Base-by-base conservation (phyloP, 768 basidiomycete genomes). In the Phanerodontia chrysosporium region DNA sequence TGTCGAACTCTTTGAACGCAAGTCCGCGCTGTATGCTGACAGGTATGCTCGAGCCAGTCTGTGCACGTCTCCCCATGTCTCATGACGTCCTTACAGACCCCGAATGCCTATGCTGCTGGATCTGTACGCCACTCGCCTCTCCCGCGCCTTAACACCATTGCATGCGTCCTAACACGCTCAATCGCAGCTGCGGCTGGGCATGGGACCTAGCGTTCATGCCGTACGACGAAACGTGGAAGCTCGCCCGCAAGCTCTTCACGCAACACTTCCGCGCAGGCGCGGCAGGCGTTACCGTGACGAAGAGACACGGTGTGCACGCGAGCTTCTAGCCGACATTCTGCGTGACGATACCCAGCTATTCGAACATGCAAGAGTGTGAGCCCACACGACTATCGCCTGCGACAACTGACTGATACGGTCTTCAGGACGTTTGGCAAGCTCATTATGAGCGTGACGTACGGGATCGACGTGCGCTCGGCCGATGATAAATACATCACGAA, bases 11-110 rank as follows among this genome's bases (percentile, higher is more conserved):
- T 70, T 80, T 36, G 74, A 76, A 28, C 79, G 76, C 61, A 64
- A 72, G 36, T 75, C 76, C 0, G 55, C 71, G 7, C 70, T 74
- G n/a, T 80, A 78, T 62, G 76, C 77, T 0, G 74, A 74, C 62
- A 45, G 58, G 56, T 57, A n/a, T 3, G 49, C 27, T 29, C 39
- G 16, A 14, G 39, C n/a, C n/a, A 24, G 9, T 21, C 7, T 16
- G 3, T 16, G 18, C 24, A 45, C 27, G 36, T 42, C 49, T 58
- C 16, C 27, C 24, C 3, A n/a, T 16, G 12, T 52, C 16, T 52
- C 3, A 29, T 22, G 6, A 36, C 22, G n/a, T 16, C 12, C 10
- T 12, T 2, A 1, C 32, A 60, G 63, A 35, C 59, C 59, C 4
- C 44, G 55, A 3, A 57, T 63, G 49, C 49, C 52, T 4, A 62